Conservation (phyloP, 2,329 filamentous ascomycete genomes). For the Fusarium musae region DNA sequence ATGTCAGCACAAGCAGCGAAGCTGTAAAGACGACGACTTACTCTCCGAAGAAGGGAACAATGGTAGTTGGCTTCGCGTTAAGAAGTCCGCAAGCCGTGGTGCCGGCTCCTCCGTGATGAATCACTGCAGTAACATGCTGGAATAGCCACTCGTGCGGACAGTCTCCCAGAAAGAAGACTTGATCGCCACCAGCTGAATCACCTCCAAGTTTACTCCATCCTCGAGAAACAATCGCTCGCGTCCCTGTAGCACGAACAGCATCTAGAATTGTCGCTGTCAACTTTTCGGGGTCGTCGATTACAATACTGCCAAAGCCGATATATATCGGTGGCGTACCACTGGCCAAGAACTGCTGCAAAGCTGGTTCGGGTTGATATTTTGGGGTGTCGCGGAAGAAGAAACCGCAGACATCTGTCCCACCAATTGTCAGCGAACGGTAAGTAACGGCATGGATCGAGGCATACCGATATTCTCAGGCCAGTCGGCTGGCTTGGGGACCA, state of each 20-base stretch:
- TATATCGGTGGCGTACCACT: constrained; percentile 71
- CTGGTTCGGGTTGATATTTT: too few relatives aligned
- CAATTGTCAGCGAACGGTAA: too few relatives aligned
- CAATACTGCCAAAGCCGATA: constrained; percentile 79
- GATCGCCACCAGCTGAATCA: constrained; percentile 61
- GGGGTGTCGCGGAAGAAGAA: constrained; percentile 67
- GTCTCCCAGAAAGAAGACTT: constrained; percentile 74
- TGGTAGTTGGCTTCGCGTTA: constrained; percentile 74
- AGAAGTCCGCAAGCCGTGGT: constrained; percentile 78
- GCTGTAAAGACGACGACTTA: neutral
- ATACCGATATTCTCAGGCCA: constrained; percentile 69
- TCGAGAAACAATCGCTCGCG: constrained; percentile 75
- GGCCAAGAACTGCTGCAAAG: constrained; percentile 58
- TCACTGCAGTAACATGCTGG: constrained; percentile 69
- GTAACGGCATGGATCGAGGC: too few relatives aligned
- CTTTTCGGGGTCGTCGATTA: constrained; percentile 73
- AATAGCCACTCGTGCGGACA: constrained; percentile 82
- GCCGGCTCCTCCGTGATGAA: constrained; percentile 79
- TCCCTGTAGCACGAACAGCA: constrained; percentile 69
- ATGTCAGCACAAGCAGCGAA: neutral
- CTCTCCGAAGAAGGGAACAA: constrained; percentile 78
- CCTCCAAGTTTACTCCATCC: constrained; percentile 77
- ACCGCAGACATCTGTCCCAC: constrained; percentile 59
- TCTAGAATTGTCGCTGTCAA: constrained; percentile 76
- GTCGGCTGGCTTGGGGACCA: constrained; percentile 74